Conservation (phyloP, 2,329 filamentous ascomycete species). For the Pseudogymnoascus sp. region DNA sequence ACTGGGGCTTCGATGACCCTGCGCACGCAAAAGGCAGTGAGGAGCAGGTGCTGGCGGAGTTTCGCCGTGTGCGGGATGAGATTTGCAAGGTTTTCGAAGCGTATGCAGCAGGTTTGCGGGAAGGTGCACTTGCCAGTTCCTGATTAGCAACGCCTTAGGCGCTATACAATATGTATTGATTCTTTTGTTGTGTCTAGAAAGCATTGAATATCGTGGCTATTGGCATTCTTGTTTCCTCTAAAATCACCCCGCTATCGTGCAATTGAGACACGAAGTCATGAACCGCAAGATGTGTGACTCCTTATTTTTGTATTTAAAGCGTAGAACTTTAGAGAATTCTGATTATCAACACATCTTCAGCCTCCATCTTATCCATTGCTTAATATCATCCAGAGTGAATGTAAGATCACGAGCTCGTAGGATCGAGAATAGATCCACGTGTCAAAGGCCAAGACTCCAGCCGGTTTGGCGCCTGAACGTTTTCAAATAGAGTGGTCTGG, state of each 20-base stretch:
- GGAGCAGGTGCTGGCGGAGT: slow-evolving; percentile 14
- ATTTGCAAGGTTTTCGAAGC: slow-evolving; percentile 13
- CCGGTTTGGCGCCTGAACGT: too few species aligned
- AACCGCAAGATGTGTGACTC: neutral
- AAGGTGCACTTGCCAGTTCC: neutral
- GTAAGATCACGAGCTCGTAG: too few species aligned
- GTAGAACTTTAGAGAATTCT: neutral
- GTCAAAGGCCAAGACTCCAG: too few species aligned
- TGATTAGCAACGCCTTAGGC: neutral
- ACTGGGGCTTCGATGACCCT: slow-evolving; percentile 15
- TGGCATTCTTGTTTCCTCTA: neutral
- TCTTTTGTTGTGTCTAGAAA: neutral
- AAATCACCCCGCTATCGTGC: neutral
- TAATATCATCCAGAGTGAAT: neutral
- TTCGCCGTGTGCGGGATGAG: slow-evolving; percentile 12
- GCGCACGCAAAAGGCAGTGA: slow-evolving; percentile 12
- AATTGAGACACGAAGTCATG: neutral
- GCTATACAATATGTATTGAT: neutral
- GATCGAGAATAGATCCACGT: too few species aligned
- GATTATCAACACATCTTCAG: neutral
- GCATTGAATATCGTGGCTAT: neutral
- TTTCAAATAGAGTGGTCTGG: too few species aligned
- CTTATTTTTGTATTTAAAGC: neutral
- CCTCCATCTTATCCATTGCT: neutral
- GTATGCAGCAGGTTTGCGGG: slow-evolving; percentile 12